Evolutionary conservation across 208 protist genomes (phyloP).

Genomic region (Strigomonas culicis): DNA sequence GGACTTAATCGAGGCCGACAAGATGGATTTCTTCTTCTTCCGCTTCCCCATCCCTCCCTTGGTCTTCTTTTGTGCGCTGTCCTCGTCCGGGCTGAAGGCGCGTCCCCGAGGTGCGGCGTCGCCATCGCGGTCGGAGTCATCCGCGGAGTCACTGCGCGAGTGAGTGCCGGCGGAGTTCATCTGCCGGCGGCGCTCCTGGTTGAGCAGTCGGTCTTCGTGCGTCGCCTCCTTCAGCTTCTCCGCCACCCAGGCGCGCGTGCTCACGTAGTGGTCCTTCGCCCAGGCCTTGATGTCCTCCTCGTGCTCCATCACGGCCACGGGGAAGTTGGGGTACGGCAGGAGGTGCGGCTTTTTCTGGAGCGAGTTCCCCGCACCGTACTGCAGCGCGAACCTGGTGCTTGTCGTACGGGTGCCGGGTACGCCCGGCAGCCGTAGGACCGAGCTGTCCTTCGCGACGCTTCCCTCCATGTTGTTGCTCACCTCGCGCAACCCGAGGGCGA

Average conservation of each 20-base stretch:
- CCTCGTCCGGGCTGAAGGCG: no score
- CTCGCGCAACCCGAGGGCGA: no score
- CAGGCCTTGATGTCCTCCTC: slow-evolving; percentile 52
- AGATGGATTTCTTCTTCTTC: background rate
- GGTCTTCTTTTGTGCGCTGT: background rate
- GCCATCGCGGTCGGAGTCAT: background rate
- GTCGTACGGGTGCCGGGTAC: slow-evolving; percentile 25
- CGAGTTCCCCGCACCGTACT: slow-evolving; percentile 58
- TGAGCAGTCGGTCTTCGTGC: slow-evolving; percentile 38
- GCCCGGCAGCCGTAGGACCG: slow-evolving; percentile 39
- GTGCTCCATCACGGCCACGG: slow-evolving; percentile 56
- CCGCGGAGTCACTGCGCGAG: no score
- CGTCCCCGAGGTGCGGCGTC: no score
- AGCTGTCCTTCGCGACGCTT: background rate
- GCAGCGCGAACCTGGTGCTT: slow-evolving; percentile 55
- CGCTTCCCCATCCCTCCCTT: background rate
- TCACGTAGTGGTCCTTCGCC: slow-evolving; percentile 58
- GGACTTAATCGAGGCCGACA: no score
- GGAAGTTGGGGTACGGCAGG: slow-evolving; percentile 57
- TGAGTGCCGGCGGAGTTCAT: background rate
- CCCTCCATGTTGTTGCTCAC: background rate
- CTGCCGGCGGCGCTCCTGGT: background rate
- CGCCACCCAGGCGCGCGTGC: slow-evolving; percentile 60
- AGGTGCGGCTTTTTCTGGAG: slow-evolving; percentile 35
- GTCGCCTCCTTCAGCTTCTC: slow-evolving; percentile 40